Conservation (phyloP, 345 rosid genomes). For the Citrus cavaleriei region DNA sequence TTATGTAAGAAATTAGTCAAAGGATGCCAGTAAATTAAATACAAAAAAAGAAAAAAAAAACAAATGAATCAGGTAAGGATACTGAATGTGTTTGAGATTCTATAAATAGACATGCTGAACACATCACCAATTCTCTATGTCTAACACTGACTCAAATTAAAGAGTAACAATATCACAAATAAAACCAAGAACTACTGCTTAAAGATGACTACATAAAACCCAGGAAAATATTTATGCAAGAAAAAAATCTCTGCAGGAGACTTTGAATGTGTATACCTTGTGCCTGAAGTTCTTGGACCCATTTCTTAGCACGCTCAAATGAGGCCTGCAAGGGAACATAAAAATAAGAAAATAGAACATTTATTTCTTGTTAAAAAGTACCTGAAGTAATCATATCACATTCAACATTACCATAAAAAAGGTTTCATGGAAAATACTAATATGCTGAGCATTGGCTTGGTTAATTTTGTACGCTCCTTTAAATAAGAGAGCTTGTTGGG, state of each 20-base stretch:
- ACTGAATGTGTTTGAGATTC: not conserved
- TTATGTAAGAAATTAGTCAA: not conserved
- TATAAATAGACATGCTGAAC: not conserved
- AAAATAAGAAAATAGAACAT: not conserved
- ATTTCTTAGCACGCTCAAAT: slow-evolving; percentile 92
- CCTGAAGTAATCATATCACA: not conserved
- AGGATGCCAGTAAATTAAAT: not conserved
- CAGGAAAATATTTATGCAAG: not conserved
- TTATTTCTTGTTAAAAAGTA: not conserved
- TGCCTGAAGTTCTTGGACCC: slow-evolving; percentile 96
- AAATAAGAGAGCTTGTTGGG: not conserved
- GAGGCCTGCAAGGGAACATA: slow-evolving; percentile 51
- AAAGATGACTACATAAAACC: not conserved
- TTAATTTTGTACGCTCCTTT: not conserved
- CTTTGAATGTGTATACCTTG: slow-evolving; percentile 55
- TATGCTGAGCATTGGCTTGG: not conserved
- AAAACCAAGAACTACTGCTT: not conserved
- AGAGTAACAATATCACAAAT: not conserved
- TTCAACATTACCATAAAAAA: not conserved
- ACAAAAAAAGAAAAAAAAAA: not conserved
- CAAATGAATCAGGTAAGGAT: not conserved
- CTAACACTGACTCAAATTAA: not conserved
- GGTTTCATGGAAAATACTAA: not conserved
- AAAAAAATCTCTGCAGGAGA: not conserved
- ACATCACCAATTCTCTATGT: not conserved